Base-by-base conservation (phyloP, 2,329 filamentous ascomycete species). In the Nigrospora sphaerica region DNA sequence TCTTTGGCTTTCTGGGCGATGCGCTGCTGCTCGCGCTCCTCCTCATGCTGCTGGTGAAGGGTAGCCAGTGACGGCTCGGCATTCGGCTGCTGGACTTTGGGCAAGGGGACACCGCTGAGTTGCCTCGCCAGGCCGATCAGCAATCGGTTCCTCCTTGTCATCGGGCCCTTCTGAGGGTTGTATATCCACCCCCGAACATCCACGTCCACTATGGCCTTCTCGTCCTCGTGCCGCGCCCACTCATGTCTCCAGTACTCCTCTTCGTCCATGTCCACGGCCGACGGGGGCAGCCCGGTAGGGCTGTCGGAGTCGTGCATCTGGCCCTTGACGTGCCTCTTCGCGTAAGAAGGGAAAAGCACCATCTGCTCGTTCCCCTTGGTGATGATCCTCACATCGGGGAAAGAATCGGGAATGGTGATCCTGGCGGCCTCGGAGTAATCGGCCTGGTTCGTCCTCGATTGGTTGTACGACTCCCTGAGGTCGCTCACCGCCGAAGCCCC, bases 181-280 rank as follows among this genome's bases (percentile, higher is more conserved):
- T 95, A 98, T 44, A 97, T 80, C 93, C 95, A 98, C 13, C 93
- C 93, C 55, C 92, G 79, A 19, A 98, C 88, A 62, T 98, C 92
- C 6, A 97, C 88, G 60, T 97, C 92, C 1, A 96, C 87, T 4
- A 96, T 73, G 0, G 91, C 89, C 62, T 86, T 86, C 57, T 90
- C 83, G 49, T 92, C 84, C 62, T 95, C 86, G 45, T 85, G 78
- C 50, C 78, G 78, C 47, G 91, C 81, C 86, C 88, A 95, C 58
- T 92, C 82, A 46, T 80, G 72, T 37, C 77, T 79, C 84, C 86
- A 92, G 62, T 86, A 91, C 35, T 89, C 83, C 39, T 81, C 77
- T 52, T 89, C 82, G 39, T 72, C 75, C 32, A 77, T 69, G 2
- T 48, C 66, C 63, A 52, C 54, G 39, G 69, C 65, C 56, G 76